phyloP scores from a whole-genome alignment of 1,284 basidiomycete genomes.

The Tilletia indica region DNA sequence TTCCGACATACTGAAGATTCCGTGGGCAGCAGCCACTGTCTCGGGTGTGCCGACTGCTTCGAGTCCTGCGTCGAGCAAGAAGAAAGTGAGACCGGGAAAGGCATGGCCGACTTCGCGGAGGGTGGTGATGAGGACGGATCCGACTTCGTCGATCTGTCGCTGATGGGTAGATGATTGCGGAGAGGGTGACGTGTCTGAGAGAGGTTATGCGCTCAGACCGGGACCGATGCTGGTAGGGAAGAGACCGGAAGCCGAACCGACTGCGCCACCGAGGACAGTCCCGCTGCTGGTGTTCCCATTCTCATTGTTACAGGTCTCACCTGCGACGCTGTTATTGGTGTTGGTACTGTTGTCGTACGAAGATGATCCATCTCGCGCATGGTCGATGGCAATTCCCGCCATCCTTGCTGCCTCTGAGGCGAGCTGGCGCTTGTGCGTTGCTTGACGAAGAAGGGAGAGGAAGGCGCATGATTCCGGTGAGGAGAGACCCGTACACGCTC shows the following conservation, averaged over 20 bases:
- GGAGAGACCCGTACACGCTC: constrained; percentile 7
- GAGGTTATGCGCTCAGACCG: constrained; percentile 1
- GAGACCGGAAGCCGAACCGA: not conserved
- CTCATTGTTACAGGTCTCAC: not conserved
- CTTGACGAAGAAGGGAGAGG: constrained; percentile 12
- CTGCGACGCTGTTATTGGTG: not conserved
- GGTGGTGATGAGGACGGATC: constrained; percentile 16
- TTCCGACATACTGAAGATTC: constrained; percentile 38
- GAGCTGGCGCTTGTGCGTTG: constrained; percentile 9
- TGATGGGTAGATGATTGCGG: not conserved
- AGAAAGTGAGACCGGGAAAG: constrained; percentile 6
- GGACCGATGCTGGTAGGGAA: not conserved
- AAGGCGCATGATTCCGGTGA: not conserved
- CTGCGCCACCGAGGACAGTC: not conserved
- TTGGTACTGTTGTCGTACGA: not conserved
- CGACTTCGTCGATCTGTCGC: constrained; percentile 15
- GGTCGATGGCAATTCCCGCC: not conserved
- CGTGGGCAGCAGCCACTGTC: constrained; percentile 21
- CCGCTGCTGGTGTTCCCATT: not conserved
- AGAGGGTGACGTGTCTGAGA: not conserved
- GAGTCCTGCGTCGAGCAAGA: constrained; percentile 5
- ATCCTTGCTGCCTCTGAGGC: constrained; percentile 16
- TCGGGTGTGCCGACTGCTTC: constrained; percentile 8
- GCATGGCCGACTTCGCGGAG: constrained; percentile 15
- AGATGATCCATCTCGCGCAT: not conserved